Evolutionary conservation across 495 filamentous ascomycete species (phyloP), one percentile per base, ranked within the genome.

Genomic region (Melanomma pulvis-pyrius): DNA sequence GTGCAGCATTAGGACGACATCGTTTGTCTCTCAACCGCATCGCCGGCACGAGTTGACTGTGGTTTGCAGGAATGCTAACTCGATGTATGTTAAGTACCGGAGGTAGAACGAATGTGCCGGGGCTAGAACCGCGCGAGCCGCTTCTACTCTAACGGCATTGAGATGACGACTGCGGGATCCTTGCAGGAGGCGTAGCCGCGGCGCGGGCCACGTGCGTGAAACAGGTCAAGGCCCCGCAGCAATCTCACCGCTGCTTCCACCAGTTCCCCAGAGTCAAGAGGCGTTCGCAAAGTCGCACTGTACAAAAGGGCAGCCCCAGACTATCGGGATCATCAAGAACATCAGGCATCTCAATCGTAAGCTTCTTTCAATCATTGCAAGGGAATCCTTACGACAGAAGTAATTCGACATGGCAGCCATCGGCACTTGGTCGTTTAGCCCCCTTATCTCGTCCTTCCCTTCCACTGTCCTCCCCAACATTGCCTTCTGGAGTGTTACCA

Each of bases 391-490:
- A 44, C 39, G 2, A 15, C 17, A 44, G 39, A 12, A 12, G 9
- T 44, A 3, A 4, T 22, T 46, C 54, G n/a, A 25, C 46, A 61
- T 67, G 55, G 51, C 58, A n/a, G 19, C 32, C 1, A 55, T 63
- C 32, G 65, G 65, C 24, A 59, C 34, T 46, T 68, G 65, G 65
- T 53, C 51, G n/a, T 68, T 68, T 30, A 17, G 24, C 22, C 65
- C 65, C 9, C 51, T 68, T 46, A 9, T 49, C 24, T 50, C 50
- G 7, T 41, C 65, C 2, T 68, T 68, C 47, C 51, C 59, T 17
- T 1, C 19, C 34, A 59, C 19, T 24, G 49, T 68, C 4, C 44
- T 68, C 17, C 65, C 65, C 24, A 68, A 68, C 25, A 15, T 58
- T 1, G 19, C n/a, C 28, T 59, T 41, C 32, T 68, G 52, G 52